Conservation (phyloP, 495 filamentous ascomycete species). For the Talaromyces proteolyticus region DNA sequence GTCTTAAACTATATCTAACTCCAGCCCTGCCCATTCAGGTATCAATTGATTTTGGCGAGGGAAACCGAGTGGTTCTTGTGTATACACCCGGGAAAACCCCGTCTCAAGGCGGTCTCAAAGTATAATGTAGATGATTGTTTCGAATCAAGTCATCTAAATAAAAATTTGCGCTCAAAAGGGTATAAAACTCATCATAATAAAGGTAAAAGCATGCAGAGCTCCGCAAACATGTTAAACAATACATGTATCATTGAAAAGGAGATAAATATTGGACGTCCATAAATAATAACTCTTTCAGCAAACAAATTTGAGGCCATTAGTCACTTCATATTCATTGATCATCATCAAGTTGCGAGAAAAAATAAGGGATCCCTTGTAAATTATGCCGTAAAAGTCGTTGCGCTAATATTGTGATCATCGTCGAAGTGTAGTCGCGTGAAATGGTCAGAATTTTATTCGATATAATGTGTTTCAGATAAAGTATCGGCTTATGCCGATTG, state of each 20-base stretch:
- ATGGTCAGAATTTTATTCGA: background rate
- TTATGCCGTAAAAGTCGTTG: too few relatives aligned
- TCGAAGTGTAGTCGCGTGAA: background rate
- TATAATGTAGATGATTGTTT: background rate
- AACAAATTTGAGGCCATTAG: background rate
- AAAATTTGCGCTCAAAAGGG: too few relatives aligned
- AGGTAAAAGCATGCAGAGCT: too few relatives aligned
- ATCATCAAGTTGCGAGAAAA: too few relatives aligned
- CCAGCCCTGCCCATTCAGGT: constrained; percentile 3
- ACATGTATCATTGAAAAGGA: background rate
- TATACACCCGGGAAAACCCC: constrained; percentile 3
- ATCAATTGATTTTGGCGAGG: constrained; percentile 4
- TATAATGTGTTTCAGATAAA: background rate
- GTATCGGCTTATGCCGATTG: background rate
- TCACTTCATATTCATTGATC: background rate
- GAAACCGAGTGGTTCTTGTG: constrained; percentile 8
- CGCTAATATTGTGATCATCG: background rate
- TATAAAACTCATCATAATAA: too few relatives aligned
- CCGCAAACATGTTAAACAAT: background rate
- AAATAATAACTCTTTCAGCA: background rate
- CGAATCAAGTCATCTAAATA: too few relatives aligned
- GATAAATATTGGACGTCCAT: too few relatives aligned
- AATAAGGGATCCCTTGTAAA: too few relatives aligned
- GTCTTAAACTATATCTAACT: background rate
- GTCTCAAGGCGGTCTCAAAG: background rate